Base-by-base conservation (phyloP, 345 rosid species). In the Diplotaxis tenuifolia region DNA sequence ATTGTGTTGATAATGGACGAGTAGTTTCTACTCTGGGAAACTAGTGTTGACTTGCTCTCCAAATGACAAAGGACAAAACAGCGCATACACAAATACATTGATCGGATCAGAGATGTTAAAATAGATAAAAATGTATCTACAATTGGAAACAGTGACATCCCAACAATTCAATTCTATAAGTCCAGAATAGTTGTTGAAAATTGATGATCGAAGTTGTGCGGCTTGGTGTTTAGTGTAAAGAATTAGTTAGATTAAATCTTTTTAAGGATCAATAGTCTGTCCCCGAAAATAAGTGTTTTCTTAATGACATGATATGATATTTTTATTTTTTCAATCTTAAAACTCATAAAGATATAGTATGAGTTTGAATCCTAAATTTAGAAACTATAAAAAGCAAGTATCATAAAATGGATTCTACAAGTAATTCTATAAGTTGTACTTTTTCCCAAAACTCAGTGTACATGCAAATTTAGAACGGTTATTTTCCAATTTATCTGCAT, bases 61-160 rank as follows among this genome's bases (percentile, higher is more conserved):
- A 56, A 20, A 27, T 64, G 19, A 22, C 16, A 52, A 15, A 34
- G 34, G 45, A 15, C 16, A 63, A 72, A 53, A 73, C 3, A 40
- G 42, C 22, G 32, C 19, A 28, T 16, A 65, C 25, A 45, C 57
- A 50, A 54, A 20, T 29, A 20, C 12, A 57, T 15, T 40, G 4
- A 72, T 63, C 15, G n/a, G n/a, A n/a, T n/a, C n/a, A n/a, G n/a
- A n/a, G 6, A 73, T 11, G 23, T 59, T 59, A 18, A 58, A n/a
- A 58, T 23, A 56, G 14, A 54, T 14, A 25, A 14, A 18, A 2
- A 14, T 14, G 1, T 42, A 19, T 27, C 58, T 58, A 45, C 15
- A 73, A 20, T 4, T 45, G 20, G 67, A 58, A 31, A 66, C 7
- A 74, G 52, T 58, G 78, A 74, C 78, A 74, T 34, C 14, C 42